Conservation (phyloP, 495 filamentous ascomycete genomes). For the Penicillium antarcticum region DNA sequence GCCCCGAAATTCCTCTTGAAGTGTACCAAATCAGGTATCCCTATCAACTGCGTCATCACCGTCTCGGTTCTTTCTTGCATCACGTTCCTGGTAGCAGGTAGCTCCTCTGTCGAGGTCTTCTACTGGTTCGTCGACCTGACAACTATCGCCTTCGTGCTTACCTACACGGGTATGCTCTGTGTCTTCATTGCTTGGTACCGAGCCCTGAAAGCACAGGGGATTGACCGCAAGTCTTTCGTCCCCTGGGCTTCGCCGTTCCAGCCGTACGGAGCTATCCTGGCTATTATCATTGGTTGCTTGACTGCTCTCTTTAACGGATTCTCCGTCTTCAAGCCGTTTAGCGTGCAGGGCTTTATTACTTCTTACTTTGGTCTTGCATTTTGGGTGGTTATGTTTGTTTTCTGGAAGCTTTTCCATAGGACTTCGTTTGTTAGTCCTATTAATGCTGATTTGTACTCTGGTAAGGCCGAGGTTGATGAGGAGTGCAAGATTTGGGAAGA, state of each 20-base stretch:
- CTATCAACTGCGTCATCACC: slow-evolving; percentile 54
- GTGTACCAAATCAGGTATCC: slow-evolving; percentile 50
- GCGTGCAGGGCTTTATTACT: slow-evolving; percentile 31
- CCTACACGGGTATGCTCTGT: slow-evolving; percentile 51
- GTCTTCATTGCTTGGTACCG: slow-evolving; percentile 58
- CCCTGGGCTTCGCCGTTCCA: slow-evolving; percentile 28
- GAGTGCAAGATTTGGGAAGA: slow-evolving; percentile 35
- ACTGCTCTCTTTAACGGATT: slow-evolving; percentile 33
- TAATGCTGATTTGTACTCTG: slow-evolving; percentile 23
- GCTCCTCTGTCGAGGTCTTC: slow-evolving; percentile 52
- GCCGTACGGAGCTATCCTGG: slow-evolving; percentile 27
- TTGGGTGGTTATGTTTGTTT: slow-evolving; percentile 27
- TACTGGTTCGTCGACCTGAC: slow-evolving; percentile 55
- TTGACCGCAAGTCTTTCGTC: slow-evolving; percentile 39
- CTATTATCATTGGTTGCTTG: slow-evolving; percentile 16
- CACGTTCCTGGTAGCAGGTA: slow-evolving; percentile 59
- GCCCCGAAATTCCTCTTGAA: slow-evolving; percentile 50
- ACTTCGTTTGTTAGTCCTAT: slow-evolving; percentile 27
- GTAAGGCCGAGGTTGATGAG: slow-evolving; percentile 32
- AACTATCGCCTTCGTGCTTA: slow-evolving; percentile 51
- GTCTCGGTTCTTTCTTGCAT: slow-evolving; percentile 56
- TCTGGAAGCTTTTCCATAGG: slow-evolving; percentile 30
- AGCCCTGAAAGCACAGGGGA: slow-evolving; percentile 51
- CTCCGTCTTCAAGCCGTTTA: slow-evolving; percentile 29
- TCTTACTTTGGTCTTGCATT: slow-evolving; percentile 34